Evolutionary conservation across 768 basidiomycete genomes (phyloP).

Genomic region (Lactifluus subvellereus): DNA sequence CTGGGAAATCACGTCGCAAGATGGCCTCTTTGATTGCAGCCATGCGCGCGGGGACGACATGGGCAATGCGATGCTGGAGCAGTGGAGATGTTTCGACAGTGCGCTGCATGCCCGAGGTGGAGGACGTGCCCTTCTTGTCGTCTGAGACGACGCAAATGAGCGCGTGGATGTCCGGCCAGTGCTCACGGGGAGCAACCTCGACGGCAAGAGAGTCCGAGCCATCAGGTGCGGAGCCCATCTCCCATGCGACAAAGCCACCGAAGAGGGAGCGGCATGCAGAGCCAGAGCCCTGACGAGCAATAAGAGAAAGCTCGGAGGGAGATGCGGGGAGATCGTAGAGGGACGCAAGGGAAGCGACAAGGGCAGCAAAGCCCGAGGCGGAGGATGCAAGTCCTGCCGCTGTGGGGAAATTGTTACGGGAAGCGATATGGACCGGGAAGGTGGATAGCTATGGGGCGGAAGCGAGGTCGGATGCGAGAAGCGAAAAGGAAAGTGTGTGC

Average conservation of each 20-base stretch:
- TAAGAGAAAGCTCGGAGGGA: slow-evolving; percentile 80
- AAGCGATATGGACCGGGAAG: slow-evolving; percentile 80
- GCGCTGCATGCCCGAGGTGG: slow-evolving; percentile 95
- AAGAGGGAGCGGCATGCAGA: slow-evolving; percentile 97
- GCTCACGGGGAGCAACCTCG: slow-evolving; percentile 72
- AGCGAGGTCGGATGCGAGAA: slow-evolving; percentile 18
- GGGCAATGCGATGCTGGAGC: slow-evolving; percentile 79
- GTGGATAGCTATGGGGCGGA: slow-evolving; percentile 49
- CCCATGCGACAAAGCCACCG: slow-evolving; percentile 96
- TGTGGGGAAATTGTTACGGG: slow-evolving; percentile 98
- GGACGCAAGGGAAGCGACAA: slow-evolving; percentile 80
- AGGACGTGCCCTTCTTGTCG: slow-evolving; percentile 93
- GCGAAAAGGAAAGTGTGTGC: slow-evolving; percentile 17
- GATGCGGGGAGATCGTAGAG: slow-evolving; percentile 78
- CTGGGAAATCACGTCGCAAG: slow-evolving; percentile 68
- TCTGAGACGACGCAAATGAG: slow-evolving; percentile 96
- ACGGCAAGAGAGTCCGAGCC: slow-evolving; percentile 87
- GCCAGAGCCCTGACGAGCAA: slow-evolving; percentile 95
- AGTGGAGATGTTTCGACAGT: slow-evolving; percentile 89
- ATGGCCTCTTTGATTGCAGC: slow-evolving; percentile 76
- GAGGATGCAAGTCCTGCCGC: slow-evolving; percentile 97
- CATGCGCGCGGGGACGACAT: slow-evolving; percentile 90
- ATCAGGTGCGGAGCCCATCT: slow-evolving; percentile 57
- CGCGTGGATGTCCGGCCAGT: slow-evolving; percentile 96
- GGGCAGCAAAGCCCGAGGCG: slow-evolving; percentile 94